Conservation (phyloP, 75 land plant species). For the Selaginella moellendorffii region DNA sequence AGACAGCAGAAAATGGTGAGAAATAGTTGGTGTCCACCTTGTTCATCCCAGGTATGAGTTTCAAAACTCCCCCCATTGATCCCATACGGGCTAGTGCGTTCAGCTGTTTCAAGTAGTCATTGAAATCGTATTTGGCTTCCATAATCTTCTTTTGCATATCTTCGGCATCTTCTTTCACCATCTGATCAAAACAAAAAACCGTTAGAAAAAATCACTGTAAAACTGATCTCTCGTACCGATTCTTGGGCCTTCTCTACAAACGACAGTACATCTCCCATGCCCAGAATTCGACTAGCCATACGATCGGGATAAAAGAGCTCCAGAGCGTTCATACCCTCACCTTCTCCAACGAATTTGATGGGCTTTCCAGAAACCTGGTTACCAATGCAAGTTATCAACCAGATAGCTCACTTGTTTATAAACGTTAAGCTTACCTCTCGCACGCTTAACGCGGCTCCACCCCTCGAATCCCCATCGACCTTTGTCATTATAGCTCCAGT, state of each 20-base stretch:
- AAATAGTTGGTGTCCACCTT: constrained; percentile 35
- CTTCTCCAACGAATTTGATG: constrained; percentile 95
- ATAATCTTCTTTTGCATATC: constrained; percentile 87
- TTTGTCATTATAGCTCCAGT: constrained; percentile 97
- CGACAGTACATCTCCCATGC: constrained; percentile 98
- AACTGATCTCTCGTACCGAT: constrained; percentile 64
- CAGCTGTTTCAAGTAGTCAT: constrained; percentile 91
- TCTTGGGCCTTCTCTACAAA: constrained; percentile 99
- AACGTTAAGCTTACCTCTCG: constrained; percentile 45
- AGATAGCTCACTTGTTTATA: neutral
- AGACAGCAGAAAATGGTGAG: neutral
- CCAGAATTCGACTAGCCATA: constrained; percentile 90
- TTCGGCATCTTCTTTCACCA: constrained; percentile 94
- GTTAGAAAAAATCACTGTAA: neutral
- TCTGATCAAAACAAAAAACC: constrained; percentile 32
- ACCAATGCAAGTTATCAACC: neutral
- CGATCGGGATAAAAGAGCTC: constrained; percentile 98
- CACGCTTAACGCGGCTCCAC: constrained; percentile 99
- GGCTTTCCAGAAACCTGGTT: constrained; percentile 95
- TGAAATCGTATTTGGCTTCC: constrained; percentile 97
- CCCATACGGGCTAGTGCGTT: constrained; percentile 89
- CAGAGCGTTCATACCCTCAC: constrained; percentile 90
- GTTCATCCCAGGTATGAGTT: constrained; percentile 93
- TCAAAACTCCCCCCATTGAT: constrained; percentile 66
- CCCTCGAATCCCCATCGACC: constrained; percentile 99